phyloP scores from a whole-genome alignment of 2,329 filamentous ascomycete species.

The Colletotrichum euphorbiae region DNA sequence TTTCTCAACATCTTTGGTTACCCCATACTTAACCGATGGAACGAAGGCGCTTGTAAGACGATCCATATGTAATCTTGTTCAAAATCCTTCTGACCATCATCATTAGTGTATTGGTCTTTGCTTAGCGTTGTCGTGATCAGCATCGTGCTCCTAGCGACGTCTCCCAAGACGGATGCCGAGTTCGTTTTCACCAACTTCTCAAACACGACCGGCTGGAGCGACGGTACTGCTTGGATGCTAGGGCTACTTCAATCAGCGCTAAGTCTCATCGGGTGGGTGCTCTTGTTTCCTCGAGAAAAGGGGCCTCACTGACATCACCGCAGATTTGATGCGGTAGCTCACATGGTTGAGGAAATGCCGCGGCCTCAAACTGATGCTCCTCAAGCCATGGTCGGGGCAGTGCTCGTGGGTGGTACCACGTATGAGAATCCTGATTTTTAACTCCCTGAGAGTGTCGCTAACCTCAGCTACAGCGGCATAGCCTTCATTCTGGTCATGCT shows the following conservation, averaged over 20 bases:
- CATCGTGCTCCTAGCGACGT: slow-evolving; percentile 55
- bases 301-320: background rate
- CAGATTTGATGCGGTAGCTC: slow-evolving; percentile 51
- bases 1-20: slow-evolving; percentile 57
- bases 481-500: slow-evolving; percentile 56
- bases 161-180: slow-evolving; percentile 55
- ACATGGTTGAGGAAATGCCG: slow-evolving; percentile 50
- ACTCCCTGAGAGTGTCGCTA: background rate
- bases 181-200: slow-evolving; percentile 58
- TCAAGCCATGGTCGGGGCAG: slow-evolving; percentile 49
- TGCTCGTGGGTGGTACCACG: slow-evolving; percentile 57
- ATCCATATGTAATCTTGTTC: background rate
- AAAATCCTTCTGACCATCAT: background rate
- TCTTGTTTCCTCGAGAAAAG: slow-evolving; percentile 40
- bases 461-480: slow-evolving; percentile 46
- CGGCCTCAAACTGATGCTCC: slow-evolving; percentile 49
- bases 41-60: slow-evolving; percentile 52
- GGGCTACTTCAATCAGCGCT: slow-evolving; percentile 56
- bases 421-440: background rate
- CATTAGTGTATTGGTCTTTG: slow-evolving; percentile 56
- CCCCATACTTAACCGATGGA: slow-evolving; percentile 54
- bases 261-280: slow-evolving; percentile 55
- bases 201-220: slow-evolving; percentile 59
- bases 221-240: slow-evolving; percentile 60
- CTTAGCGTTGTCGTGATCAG: slow-evolving; percentile 56